A percentile compares a stretch with the other conserved stretches of the same genome.
Evolutionary conservation across 1,284 basidiomycete genomes (phyloP).

Genomic region (Sphagnurus paluster): DNA sequence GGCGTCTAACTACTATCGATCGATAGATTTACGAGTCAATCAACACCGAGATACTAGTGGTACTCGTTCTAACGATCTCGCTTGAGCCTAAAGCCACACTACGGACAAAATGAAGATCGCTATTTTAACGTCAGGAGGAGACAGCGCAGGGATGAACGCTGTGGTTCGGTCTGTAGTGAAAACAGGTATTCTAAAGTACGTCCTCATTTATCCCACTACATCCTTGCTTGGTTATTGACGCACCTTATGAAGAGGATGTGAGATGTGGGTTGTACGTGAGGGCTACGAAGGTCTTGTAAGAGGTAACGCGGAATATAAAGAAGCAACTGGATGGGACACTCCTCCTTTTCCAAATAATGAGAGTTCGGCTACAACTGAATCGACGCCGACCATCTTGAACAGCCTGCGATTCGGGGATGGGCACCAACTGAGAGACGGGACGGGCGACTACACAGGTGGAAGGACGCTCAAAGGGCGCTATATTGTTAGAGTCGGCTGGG

Average conservation of each 20-base stretch:
- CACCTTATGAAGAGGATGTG: slow-evolving; percentile 70
- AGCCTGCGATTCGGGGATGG: slow-evolving; percentile 92
- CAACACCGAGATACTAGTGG: too few species aligned
- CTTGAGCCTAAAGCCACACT: not conserved
- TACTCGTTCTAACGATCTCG: too few species aligned
- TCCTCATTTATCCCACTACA: slow-evolving; percentile 13
- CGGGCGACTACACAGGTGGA: slow-evolving; percentile 73
- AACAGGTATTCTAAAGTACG: slow-evolving; percentile 84
- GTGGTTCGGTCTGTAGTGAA: slow-evolving; percentile 91
- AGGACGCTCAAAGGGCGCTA: slow-evolving; percentile 86
- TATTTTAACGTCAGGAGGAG: slow-evolving; percentile 94
- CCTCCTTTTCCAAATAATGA: slow-evolving; percentile 5
- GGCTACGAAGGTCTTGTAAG: slow-evolving; percentile 95
- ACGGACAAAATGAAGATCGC: slow-evolving; percentile 72
- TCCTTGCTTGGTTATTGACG: slow-evolving; percentile 11
- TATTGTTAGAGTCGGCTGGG: slow-evolving; percentile 97
- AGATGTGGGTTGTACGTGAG: slow-evolving; percentile 93
- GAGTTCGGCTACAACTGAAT: slow-evolving; percentile 17
- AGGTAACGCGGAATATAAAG: slow-evolving; percentile 53
- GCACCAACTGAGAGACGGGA: slow-evolving; percentile 86
- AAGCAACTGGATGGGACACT: slow-evolving; percentile 13
- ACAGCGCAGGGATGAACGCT: slow-evolving; percentile 97
- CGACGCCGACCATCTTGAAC: slow-evolving; percentile 52
- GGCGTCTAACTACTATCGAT: too few species aligned
- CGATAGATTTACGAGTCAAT: too few species aligned